Evolutionary conservation across 352 stramenopile species (phyloP).

Genomic region (Phytophthora kernoviae): DNA sequence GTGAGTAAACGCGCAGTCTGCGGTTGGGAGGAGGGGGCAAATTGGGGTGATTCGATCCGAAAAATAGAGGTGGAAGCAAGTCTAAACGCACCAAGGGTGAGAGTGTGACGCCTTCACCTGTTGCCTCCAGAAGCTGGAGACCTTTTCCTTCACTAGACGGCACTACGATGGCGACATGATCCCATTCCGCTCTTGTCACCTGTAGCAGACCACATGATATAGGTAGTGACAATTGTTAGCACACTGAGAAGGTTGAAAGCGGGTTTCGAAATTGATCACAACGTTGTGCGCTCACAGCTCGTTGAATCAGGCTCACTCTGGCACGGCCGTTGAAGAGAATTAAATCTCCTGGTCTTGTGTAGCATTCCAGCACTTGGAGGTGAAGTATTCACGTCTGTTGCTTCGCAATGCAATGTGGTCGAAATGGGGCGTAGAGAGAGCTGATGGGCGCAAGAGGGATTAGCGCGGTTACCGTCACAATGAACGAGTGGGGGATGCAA

Average conservation of each 20-base stretch:
- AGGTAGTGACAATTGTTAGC: too few species aligned
- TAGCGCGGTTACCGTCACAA: too few species aligned
- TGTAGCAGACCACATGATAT: constrained; percentile 7
- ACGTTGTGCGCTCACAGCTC: constrained; percentile 43
- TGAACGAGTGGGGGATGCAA: too few species aligned
- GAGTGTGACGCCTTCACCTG: constrained; percentile 62
- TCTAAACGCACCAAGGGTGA: constrained; percentile 42
- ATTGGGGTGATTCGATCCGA: not conserved
- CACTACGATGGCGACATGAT: constrained; percentile 65
- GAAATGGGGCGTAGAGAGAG: constrained; percentile 36
- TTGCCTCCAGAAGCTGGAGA: constrained; percentile 64
- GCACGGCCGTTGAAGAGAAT: constrained; percentile 66
- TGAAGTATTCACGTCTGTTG: constrained; percentile 53
- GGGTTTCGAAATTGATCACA: too few species aligned
- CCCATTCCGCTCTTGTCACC: constrained; percentile 70
- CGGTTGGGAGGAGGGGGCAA: not conserved
- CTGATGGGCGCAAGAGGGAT: constrained; percentile 7
- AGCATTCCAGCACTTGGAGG: constrained; percentile 61
- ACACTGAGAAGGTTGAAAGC: too few species aligned
- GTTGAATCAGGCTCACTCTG: constrained; percentile 48
- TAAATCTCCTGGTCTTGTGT: constrained; percentile 53
- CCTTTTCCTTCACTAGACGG: constrained; percentile 13
- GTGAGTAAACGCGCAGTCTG: constrained; percentile 29
- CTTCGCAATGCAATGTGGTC: constrained; percentile 36
- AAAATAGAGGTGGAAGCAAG: not conserved